These are phyloP conservation scores for Naganishia sp. DNA, from an alignment of 1,284 basidiomycete genomes.

Conservation along the genomic window DNA sequence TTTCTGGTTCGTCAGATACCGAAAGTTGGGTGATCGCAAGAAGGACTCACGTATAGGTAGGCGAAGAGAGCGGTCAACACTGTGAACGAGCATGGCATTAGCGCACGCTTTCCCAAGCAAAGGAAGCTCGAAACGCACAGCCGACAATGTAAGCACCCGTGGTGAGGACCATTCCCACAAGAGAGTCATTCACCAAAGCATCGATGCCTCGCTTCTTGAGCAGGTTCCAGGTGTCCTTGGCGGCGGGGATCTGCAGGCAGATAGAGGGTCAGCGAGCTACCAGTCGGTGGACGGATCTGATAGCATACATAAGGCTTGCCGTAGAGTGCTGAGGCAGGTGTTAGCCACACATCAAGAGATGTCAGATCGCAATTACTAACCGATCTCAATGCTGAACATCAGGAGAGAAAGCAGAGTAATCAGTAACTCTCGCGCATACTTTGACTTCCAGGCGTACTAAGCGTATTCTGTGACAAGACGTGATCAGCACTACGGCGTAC, in stretches of 20 bases:
- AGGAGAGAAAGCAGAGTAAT: background rate
- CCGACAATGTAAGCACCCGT: constrained; percentile 80
- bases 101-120: background rate
- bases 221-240: constrained; percentile 85
- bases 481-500: background rate
- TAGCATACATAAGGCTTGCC: constrained; percentile 70
- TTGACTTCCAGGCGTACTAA: constrained; percentile 22
- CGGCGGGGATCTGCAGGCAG: constrained; percentile 62
- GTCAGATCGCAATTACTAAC: constrained; percentile 36
- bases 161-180: constrained; percentile 66
- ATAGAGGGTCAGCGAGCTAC: background rate
- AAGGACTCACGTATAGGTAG: constrained; percentile 76
- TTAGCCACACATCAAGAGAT: constrained; percentile 4
- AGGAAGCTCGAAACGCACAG: background rate
- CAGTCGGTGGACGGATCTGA: background rate
- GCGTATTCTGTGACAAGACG: constrained; percentile 53
- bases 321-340: constrained; percentile 64
- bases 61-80: constrained; percentile 64
- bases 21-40: constrained; percentile 41
- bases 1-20: background rate
- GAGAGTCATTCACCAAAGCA: constrained; percentile 79
- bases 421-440: background rate
- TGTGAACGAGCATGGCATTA: background rate
- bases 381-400: constrained; percentile 69
- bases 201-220: constrained; percentile 82